Percentiles rank a stretch among this genome's conserved stretches.
These are phyloP conservation scores for Buddleja alternifolia DNA, from an alignment of 257 asterid species.

Conservation along the genomic window DNA sequence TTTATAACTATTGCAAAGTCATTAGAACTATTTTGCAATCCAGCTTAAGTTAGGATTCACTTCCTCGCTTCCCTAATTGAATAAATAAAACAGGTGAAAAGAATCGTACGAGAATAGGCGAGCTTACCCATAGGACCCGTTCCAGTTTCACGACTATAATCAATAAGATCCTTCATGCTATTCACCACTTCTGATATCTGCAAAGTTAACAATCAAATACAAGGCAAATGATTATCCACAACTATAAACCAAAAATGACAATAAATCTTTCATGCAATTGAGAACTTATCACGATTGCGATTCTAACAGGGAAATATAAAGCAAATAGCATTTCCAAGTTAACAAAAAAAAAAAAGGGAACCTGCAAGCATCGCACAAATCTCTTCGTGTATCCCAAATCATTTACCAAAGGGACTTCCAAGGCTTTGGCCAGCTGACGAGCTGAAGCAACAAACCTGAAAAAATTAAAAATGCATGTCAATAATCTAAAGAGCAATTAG, in stretches of 20 bases:
- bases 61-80: neutral
- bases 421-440: constrained; percentile 94
- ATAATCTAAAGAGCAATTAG: constrained; percentile 7
- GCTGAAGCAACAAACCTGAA: constrained; percentile 96
- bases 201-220: constrained; percentile 28
- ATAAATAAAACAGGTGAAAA: constrained; percentile 2
- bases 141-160: constrained; percentile 86
- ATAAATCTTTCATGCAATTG: neutral
- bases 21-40: neutral
- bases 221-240: constrained; percentile 9
- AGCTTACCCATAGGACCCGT: constrained; percentile 97
- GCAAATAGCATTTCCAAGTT: neutral
- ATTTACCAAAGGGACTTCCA: constrained; percentile 95
- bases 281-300: neutral
- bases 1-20: constrained; percentile 2
- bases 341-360: constrained; percentile 20
- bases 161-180: constrained; percentile 99
- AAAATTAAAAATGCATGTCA: constrained; percentile 22
- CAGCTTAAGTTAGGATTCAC: neutral
- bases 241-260: neutral
- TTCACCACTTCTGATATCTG: constrained; percentile 99
- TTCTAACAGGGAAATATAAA: neutral
- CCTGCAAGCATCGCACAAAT: constrained; percentile 98
- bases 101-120: neutral
- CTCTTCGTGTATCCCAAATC: constrained; percentile 97